Base-by-base conservation (phyloP, 441 rosid genomes). In the Breynia disticha region DNA sequence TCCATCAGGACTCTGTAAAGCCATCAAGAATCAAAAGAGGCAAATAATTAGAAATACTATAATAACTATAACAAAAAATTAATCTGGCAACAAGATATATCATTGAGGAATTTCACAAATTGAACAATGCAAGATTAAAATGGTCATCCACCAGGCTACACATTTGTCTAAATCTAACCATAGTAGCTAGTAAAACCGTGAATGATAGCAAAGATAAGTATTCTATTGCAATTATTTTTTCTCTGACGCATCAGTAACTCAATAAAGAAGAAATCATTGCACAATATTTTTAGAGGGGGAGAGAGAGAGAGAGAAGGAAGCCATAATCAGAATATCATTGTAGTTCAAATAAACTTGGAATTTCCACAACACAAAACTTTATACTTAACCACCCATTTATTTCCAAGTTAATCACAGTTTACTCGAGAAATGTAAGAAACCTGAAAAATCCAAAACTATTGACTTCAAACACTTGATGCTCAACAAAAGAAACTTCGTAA, bases 1-100 rank as follows among this genome's bases (percentile, higher is more conserved):
- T 50, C 98, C 98, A 79, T 91, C 98, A 50, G 95, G 83, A 48
- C 98, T 91, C 98, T 91, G 93, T 53, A 55, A 16, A 48, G 43
- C 1, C 66, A 71, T 22, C 18, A 47, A 66, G 64, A 62, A 54
- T 19, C 18, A 39, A 37, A 57, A 11, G 3, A 14, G 19, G 44
- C 32, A 16, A 22, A 59, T n/a, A n/a, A n/a, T 48, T 46, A 37
- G 59, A 53, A 39, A 21, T 52, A n/a, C 52, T 28, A 19, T 39
- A 11, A 13, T 1, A 35, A 14, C 19, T 48, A 5, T n/a, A 62
- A 48, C 20, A 20, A 6, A 24, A 55, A 62, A 67, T 15, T 57
- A 44, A 42, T 18, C 62, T 7, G 32, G 7, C 15, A n/a, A 12
- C 9, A 22, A n/a, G 20, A 22, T 38, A 5, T 10, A 16, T 37